Conservation (phyloP, 1,284 basidiomycete species). For the Fistulinella staudtii region DNA sequence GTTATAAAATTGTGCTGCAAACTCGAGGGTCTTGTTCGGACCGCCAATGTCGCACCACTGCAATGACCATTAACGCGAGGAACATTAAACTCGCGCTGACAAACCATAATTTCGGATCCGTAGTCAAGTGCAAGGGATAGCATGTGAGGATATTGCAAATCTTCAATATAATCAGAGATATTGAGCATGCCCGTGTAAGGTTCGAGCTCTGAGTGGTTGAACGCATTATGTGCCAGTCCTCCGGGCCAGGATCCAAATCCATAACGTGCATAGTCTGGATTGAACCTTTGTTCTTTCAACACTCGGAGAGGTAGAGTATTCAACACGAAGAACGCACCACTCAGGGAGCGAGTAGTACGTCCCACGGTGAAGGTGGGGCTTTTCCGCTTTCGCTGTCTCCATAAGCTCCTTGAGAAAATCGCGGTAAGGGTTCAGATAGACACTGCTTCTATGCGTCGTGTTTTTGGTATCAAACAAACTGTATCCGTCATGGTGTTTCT, state of each 20-base stretch:
- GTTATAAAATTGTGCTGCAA: slow-evolving; percentile 52
- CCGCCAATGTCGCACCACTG: slow-evolving; percentile 63
- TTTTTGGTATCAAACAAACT: slow-evolving; percentile 52
- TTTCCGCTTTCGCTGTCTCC: slow-evolving; percentile 45
- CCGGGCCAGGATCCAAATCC: too few relatives aligned
- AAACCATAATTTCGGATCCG: slow-evolving; percentile 53
- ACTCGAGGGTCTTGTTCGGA: slow-evolving; percentile 46
- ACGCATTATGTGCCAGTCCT: slow-evolving; percentile 50
- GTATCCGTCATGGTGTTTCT: slow-evolving; percentile 52
- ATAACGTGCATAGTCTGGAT: slow-evolving; percentile 48
- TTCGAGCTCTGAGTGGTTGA: slow-evolving; percentile 45
- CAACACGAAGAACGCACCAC: slow-evolving; percentile 37
- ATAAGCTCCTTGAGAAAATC: slow-evolving; percentile 54
- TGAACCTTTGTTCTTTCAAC: slow-evolving; percentile 38
- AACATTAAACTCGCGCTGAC: slow-evolving; percentile 1
- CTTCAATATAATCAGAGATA: slow-evolving; percentile 50
- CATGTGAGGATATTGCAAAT: slow-evolving; percentile 57
- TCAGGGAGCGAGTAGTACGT: slow-evolving; percentile 53
- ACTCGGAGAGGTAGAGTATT: not conserved
- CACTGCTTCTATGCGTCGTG: slow-evolving; percentile 47
- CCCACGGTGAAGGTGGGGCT: slow-evolving; percentile 47
- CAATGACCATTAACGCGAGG: not conserved
- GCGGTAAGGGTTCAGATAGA: slow-evolving; percentile 47
- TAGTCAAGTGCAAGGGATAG: slow-evolving; percentile 49
- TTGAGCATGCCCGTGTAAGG: slow-evolving; percentile 51